Conservation (phyloP, 805 yeast species). For the Metschnikowia baotianmanensis region DNA sequence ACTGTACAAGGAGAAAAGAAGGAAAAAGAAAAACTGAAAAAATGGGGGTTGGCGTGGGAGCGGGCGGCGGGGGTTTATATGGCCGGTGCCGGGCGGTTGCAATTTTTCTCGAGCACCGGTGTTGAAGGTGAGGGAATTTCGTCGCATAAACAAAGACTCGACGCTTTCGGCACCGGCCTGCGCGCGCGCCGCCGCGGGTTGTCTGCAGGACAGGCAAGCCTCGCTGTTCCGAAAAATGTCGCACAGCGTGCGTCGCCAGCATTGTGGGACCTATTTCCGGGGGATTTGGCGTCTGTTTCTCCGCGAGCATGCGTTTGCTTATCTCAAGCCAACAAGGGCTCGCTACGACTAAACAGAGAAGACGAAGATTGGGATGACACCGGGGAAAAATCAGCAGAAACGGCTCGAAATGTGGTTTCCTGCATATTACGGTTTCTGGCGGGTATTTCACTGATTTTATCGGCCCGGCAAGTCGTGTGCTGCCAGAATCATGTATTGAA, state of each 20-base stretch:
- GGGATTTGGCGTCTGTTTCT: too few species aligned
- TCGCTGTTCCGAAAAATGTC: slow-evolving; percentile 1
- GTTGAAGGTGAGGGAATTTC: slow-evolving; percentile 20
- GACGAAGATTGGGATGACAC: too few species aligned
- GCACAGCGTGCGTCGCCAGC: not conserved
- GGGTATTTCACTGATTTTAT: too few species aligned
- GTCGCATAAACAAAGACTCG: slow-evolving; percentile 20
- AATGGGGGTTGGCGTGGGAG: not conserved
- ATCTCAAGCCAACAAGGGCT: too few species aligned
- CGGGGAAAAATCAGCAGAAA: too few species aligned
- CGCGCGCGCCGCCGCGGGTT: not conserved
- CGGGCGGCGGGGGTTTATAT: slow-evolving; percentile 19
- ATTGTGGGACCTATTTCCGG: too few species aligned
- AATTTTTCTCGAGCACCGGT: slow-evolving; percentile 11
- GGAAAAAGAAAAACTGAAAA: slow-evolving; percentile 3
- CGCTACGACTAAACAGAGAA: too few species aligned
- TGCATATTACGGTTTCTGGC: too few species aligned
- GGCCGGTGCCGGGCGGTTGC: slow-evolving; percentile 2
- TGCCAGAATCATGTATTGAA: slow-evolving; percentile 4
- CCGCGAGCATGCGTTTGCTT: too few species aligned
- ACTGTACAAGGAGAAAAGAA: slow-evolving; percentile 12
- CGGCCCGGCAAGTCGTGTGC: too few species aligned
- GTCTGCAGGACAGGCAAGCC: slow-evolving; percentile 1
- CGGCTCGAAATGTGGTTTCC: too few species aligned
- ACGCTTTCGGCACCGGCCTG: slow-evolving; percentile 19